Base-by-base conservation (phyloP, 192 early-diverging fungal genomes). In the Blastocladiella britannica region DNA sequence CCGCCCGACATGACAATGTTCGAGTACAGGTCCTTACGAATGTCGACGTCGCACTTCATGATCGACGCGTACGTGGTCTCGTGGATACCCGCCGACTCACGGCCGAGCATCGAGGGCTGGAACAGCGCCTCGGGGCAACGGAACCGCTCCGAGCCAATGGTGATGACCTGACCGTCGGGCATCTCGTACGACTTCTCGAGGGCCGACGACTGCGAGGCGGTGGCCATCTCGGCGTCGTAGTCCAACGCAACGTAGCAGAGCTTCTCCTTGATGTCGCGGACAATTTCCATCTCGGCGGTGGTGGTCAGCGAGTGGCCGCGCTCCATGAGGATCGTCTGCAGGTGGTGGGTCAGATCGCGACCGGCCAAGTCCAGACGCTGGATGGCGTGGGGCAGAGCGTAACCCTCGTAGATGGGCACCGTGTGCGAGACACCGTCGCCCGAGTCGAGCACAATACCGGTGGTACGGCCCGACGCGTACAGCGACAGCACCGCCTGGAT, bases 221-320 rank as follows among this genome's bases (percentile, higher is more conserved):
- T 75, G 23, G 68, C 51, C 64, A 73, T 63, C 56, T 74, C 72
- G 28, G 63, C 55, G 25, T 71, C 66, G 59, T 59, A 73, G 66
- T 74, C 72, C 27, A 74, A 57, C 25, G 72, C 73, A 31, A 74
- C 72, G 63, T 74, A 74, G 68, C 70, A 72, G 47, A 78, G 75
- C 71, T 73, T 78, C 63, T 78, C 75, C 66, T 79, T 79, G 67
- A 79, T 75, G 62, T 79, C 75, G 60, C 75, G 72, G 54, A 79
- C 73, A 62, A 78, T 78, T 78, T 79, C 77, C 54, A 65, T 64
- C 54, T 76, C 73, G 52, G 73, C 73, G 28, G 72, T 63, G 58
- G 72, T 77, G 58, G 73, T 75, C 62, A 76, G 70, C 12, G 68
- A 63, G 75, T 79, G 67, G 55, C 77, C 75, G 55, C 75, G 73